A percentile compares a stretch with the other conserved stretches of the same genome.
These are phyloP conservation scores for Globisporangium viniferum DNA, from an alignment of 352 stramenopile species.

Conservation along the genomic window DNA sequence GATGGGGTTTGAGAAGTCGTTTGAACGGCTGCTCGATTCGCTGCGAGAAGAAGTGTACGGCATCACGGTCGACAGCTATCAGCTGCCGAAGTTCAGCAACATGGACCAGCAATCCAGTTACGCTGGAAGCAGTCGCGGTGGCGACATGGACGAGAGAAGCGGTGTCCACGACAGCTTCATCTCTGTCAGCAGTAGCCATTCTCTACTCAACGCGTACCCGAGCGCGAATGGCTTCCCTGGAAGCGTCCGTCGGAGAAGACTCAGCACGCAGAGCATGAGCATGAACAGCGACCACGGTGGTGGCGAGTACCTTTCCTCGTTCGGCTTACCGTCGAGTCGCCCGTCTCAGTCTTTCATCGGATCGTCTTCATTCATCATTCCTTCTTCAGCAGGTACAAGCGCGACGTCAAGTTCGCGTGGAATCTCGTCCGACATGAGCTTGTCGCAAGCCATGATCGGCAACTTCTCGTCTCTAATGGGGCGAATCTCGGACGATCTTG, in stretches of 20 bases:
- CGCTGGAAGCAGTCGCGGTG: constrained; percentile 17
- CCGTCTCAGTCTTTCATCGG: constrained; percentile 51
- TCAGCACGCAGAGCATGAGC: constrained; percentile 26
- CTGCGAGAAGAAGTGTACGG: constrained; percentile 70
- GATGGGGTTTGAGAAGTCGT: constrained; percentile 64
- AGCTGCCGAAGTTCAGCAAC: constrained; percentile 19
- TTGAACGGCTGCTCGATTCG: constrained; percentile 50
- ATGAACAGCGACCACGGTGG: constrained; percentile 26
- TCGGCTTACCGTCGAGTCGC: constrained; percentile 30
- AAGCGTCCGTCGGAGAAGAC: constrained; percentile 21
- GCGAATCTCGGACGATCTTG: constrained; percentile 49
- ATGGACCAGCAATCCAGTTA: constrained; percentile 24
- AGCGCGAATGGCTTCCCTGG: constrained; percentile 4
- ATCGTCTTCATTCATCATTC: constrained; percentile 12
- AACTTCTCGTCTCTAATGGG: constrained; percentile 70
- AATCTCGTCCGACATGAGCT: constrained; percentile 57
- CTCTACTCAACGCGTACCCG: constrained; percentile 4
- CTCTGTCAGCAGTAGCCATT: constrained; percentile 18
- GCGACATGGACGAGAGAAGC: constrained; percentile 23
- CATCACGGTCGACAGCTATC: constrained; percentile 37
- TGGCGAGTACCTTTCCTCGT: constrained; percentile 23
- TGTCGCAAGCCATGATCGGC: constrained; percentile 68
- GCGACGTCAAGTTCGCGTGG: constrained; percentile 24
- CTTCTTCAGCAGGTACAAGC: neutral
- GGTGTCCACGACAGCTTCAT: constrained; percentile 41